Evolutionary conservation across 352 stramenopile genomes (phyloP), one percentile per base, ranked within the genome.

Genomic region (Globisporangium megalacanthum): DNA sequence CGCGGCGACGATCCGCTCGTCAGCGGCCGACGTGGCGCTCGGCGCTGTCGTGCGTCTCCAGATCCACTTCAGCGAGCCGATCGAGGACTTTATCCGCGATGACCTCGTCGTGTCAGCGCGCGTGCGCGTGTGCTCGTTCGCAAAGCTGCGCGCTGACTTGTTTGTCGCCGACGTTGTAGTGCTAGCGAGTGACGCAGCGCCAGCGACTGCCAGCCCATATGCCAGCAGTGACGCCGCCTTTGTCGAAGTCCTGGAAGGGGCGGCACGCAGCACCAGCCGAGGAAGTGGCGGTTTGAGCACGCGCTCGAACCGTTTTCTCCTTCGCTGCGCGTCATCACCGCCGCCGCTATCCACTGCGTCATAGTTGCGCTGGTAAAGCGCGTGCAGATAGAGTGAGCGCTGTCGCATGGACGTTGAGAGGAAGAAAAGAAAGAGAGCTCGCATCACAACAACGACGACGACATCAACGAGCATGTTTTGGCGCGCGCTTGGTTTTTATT

Each of bases 21-120:
- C 55, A 3, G n/a, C 29, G 57, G 54, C 48, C 51, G 60, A 37
- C 41, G 25, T 45, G 2, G 6, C 59, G 14, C 29, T 11, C 13
- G 37, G 14, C 17, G 35, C 39, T 44, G 25, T 17, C 7, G 50
- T 62, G 33, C 68, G 67, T 15, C 35, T 88, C n/a, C 60, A 82
- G 20, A 73, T 92, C 41, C 77, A 92, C 58, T 92, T 92, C 61
- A 89, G 79, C 52, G 79, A 88, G 52, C 49, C 75, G 2, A 68
- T 92, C 17, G 60, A 64, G 19, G 77, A 85, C 19, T 86, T 89
- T 57, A 84, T 84, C 15, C 17, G 68, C 20, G 75, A 87, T 15
- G 81, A 92, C 67, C 36, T 92, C 3, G 52, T 57, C 6, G 31
- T 56, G 17, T 47, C 58, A 13, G 42, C 49, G 25, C 36, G 3